Evolutionary conservation across 2,329 filamentous ascomycete genomes (phyloP).

Genomic region (Didymosphaeria variabile): DNA sequence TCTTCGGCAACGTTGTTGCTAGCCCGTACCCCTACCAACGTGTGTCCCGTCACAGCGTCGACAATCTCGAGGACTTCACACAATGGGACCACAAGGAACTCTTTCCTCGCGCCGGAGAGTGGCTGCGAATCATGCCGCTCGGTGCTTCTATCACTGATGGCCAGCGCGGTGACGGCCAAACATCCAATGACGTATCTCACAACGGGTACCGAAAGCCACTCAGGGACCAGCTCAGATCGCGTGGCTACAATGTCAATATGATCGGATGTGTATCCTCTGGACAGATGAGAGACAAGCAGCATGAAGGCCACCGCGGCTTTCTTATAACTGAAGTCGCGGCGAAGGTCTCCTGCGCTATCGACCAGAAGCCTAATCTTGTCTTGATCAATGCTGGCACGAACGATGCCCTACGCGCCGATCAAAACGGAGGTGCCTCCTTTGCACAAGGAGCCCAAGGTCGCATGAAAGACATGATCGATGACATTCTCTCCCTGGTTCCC

Average conservation of each 20-base stretch:
- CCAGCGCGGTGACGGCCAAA: neutral
- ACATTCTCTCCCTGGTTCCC: neutral
- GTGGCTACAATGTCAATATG: conserved; percentile 22
- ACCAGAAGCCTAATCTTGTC: conserved; percentile 24
- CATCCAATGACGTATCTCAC: conserved; percentile 7
- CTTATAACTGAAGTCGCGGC: conserved; percentile 10
- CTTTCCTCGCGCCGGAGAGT: conserved; percentile 1
- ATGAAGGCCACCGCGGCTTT: conserved; percentile 23
- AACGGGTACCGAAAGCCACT: conserved; percentile 23
- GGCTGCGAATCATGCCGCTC: conserved; percentile 20
- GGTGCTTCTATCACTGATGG: conserved; percentile 24
- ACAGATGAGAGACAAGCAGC: conserved; percentile 20
- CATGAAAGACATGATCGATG: conserved; percentile 19
- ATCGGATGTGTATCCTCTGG: conserved; percentile 20
- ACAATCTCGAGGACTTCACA: neutral
- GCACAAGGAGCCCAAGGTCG: conserved; percentile 17
- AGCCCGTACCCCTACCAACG: neutral
- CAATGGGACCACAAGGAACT: neutral
- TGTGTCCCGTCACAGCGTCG: neutral
- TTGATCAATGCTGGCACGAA: conserved; percentile 27
- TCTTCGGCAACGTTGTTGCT: neutral
- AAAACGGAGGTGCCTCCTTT: conserved; percentile 4
- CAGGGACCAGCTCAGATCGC: conserved; percentile 20
- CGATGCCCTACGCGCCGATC: conserved; percentile 15
- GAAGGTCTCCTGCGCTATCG: conserved; percentile 5